Percentiles rank a stretch among this genome's conserved stretches.
Conservation (phyloP, 768 basidiomycete species). For the Mycena metata region DNA sequence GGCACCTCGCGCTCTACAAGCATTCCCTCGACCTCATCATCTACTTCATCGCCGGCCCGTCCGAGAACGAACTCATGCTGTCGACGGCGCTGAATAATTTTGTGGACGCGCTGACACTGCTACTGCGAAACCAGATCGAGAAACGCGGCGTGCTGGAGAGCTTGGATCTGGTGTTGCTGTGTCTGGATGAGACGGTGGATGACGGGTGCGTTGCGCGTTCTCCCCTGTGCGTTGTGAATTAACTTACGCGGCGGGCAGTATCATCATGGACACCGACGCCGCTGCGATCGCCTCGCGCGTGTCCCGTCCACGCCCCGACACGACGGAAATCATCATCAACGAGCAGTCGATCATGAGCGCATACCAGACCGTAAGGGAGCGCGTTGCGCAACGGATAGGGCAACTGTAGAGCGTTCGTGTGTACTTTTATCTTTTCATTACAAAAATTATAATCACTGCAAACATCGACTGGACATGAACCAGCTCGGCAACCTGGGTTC, state of each 20-base stretch:
- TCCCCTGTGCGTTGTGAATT: background rate
- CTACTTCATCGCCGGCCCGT: conserved; percentile 89
- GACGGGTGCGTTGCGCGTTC: conserved; percentile 80
- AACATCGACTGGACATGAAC: too few relatives aligned
- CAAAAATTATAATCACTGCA: too few relatives aligned
- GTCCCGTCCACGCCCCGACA: conserved; percentile 91
- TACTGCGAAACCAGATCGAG: conserved; percentile 93
- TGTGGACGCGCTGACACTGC: conserved; percentile 85
- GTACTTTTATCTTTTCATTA: too few relatives aligned
- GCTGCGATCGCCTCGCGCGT: conserved; percentile 96
- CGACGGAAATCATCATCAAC: conserved; percentile 97
- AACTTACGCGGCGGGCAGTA: conserved; percentile 59
- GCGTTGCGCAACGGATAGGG: conserved; percentile 85
- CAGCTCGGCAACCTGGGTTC: too few relatives aligned
- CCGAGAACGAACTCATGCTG: conserved; percentile 97
- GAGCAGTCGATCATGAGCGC: conserved; percentile 96
- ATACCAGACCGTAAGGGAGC: conserved; percentile 90
- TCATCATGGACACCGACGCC: conserved; percentile 97
- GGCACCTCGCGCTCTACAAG: conserved; percentile 92
- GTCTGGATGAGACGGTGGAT: conserved; percentile 97
- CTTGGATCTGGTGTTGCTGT: conserved; percentile 91
- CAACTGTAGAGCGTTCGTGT: conserved; percentile 64
- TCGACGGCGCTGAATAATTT: conserved; percentile 87
- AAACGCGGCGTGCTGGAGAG: conserved; percentile 96
- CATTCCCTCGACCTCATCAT: conserved; percentile 96